Evolutionary conservation across 768 basidiomycete genomes (phyloP).

Genomic region (Hygrocybe punicea): DNA sequence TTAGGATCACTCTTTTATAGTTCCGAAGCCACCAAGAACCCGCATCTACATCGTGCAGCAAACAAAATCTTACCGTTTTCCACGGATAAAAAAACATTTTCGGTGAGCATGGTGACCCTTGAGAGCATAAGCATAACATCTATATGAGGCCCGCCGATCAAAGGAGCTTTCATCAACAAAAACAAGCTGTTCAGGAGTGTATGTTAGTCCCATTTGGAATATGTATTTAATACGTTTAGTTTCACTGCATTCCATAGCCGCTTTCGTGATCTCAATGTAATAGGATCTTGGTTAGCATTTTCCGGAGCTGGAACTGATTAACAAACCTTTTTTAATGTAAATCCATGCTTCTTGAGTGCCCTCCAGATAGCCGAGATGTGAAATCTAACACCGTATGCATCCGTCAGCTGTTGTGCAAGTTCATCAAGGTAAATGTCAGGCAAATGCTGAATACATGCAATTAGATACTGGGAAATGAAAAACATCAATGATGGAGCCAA

Average conservation of each 20-base stretch:
- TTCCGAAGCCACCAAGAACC: too few relatives aligned
- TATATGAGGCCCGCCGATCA: constrained; percentile 22
- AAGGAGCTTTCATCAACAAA: constrained; percentile 36
- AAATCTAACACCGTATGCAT: neutral
- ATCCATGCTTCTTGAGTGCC: neutral
- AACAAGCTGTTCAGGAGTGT: constrained; percentile 24
- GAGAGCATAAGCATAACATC: constrained; percentile 26
- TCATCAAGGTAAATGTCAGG: neutral
- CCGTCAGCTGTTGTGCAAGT: neutral
- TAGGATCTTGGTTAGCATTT: neutral
- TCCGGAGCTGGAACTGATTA: neutral
- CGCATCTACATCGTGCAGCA: neutral
- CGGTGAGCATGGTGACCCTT: constrained; percentile 18
- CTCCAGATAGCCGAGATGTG: neutral
- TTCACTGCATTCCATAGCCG: constrained; percentile 13
- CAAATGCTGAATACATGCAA: neutral
- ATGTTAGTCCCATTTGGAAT: constrained; percentile 7
- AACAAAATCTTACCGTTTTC: constrained; percentile 16
- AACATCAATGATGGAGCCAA: neutral
- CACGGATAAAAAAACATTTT: constrained; percentile 25
- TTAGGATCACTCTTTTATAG: too few relatives aligned
- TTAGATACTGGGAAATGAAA: neutral
- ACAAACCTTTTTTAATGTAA: neutral
- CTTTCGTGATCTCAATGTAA: constrained; percentile 7
- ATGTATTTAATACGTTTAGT: constrained; percentile 9